These are phyloP conservation scores for Diplocarpon rosae DNA, from an alignment of 2,329 filamentous ascomycete genomes.

Conservation along the genomic window DNA sequence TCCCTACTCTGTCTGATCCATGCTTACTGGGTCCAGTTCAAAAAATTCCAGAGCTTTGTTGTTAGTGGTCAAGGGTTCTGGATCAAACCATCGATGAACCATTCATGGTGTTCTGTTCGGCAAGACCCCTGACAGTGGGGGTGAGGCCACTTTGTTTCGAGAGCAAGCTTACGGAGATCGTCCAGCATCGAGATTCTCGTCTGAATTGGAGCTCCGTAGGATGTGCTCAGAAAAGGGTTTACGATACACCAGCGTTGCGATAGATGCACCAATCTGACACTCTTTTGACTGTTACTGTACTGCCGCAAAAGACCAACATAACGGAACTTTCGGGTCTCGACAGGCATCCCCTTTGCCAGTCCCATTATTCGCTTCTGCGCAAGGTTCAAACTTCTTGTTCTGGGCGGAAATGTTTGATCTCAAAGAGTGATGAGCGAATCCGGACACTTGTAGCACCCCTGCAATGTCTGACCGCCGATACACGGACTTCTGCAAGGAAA, in stretches of 20 bases:
- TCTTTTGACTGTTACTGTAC: background rate
- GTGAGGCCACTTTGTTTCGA: slow-evolving; percentile 21
- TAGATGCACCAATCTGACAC: slow-evolving; percentile 2
- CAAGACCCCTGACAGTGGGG: slow-evolving; percentile 16
- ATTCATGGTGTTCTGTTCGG: slow-evolving; percentile 14
- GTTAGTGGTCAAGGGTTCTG: slow-evolving; percentile 22
- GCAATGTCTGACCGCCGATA: slow-evolving; percentile 22
- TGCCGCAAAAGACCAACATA: background rate
- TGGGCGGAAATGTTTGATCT: slow-evolving; percentile 17
- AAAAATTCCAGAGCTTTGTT: slow-evolving; percentile 20
- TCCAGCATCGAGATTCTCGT: slow-evolving; percentile 19
- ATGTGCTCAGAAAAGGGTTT: slow-evolving; percentile 21
- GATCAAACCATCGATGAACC: slow-evolving; percentile 20
- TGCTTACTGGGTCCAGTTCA: slow-evolving; percentile 19
- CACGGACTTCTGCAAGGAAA: slow-evolving; percentile 24
- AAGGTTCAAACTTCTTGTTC: slow-evolving; percentile 6
- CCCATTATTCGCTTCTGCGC: slow-evolving; percentile 1
- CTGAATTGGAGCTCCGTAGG: slow-evolving; percentile 21
- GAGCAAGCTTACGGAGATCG: slow-evolving; percentile 19
- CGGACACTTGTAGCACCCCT: slow-evolving; percentile 17
- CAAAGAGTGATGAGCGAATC: slow-evolving; percentile 13
- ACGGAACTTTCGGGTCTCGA: too few species aligned
- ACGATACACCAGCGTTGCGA: slow-evolving; percentile 24
- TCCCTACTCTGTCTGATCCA: slow-evolving; percentile 25
- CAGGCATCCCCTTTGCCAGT: background rate